Percentiles rank a stretch among this genome's conserved stretches.
Evolutionary conservation across 257 asterid genomes (phyloP).

Genomic region (Solanum bulbocastanum): DNA sequence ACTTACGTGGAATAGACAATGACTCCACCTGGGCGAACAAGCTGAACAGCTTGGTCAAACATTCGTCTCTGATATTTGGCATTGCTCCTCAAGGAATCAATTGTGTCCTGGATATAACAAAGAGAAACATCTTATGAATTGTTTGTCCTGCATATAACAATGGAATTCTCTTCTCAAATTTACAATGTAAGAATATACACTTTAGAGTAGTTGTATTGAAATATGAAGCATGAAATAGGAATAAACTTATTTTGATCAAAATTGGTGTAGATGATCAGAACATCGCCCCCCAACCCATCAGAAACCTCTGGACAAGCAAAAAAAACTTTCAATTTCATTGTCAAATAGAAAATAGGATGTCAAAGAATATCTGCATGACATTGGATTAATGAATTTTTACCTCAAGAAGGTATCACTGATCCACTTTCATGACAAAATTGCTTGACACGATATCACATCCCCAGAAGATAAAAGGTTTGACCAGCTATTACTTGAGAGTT

Average conservation of each 20-base stretch:
- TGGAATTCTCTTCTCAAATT: not conserved
- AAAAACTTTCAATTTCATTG: not conserved
- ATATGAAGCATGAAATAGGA: not conserved
- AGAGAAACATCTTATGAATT: not conserved
- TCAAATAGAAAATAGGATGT: not conserved
- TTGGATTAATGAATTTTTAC: not conserved
- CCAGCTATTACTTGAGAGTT: not conserved
- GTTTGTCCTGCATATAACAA: not conserved
- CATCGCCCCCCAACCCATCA: not conserved
- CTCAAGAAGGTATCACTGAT: not conserved
- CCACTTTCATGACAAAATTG: not conserved
- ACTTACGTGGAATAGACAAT: conserved; percentile 92
- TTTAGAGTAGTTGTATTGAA: not conserved
- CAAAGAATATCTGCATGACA: not conserved
- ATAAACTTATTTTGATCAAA: not conserved
- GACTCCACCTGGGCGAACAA: conserved; percentile 96
- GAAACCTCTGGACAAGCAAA: not conserved
- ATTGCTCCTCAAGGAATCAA: conserved; percentile 73
- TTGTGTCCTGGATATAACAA: conserved; percentile 44
- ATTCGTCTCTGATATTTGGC: conserved; percentile 83
- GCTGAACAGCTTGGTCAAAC: conserved; percentile 98
- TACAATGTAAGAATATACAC: not conserved
- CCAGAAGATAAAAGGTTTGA: not conserved
- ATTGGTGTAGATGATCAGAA: not conserved
- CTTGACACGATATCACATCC: not conserved